These are phyloP conservation scores for Guyanaporus albipodus DNA, from an alignment of 768 basidiomycete species.

Conservation along the genomic window DNA sequence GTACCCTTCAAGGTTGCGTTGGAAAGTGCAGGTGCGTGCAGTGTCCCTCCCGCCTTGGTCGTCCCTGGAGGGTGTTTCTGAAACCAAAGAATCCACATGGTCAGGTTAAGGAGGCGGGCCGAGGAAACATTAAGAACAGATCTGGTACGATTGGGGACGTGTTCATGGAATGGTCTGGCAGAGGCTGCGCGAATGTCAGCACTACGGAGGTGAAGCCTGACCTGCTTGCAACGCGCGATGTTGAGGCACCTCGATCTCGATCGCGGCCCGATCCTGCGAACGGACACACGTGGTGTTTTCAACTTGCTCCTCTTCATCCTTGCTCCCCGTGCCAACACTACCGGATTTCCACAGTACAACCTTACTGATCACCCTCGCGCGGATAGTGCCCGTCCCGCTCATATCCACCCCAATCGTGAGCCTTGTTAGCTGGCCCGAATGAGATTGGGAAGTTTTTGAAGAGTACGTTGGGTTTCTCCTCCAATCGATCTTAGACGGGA, in stretches of 20 bases:
- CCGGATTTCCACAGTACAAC: no score
- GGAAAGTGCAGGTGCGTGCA: slow-evolving; percentile 64
- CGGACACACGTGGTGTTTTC: background rate
- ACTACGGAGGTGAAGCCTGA: slow-evolving; percentile 11
- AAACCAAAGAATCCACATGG: background rate
- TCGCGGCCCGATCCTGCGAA: background rate
- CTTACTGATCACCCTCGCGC: slow-evolving; percentile 70
- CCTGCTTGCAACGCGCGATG: background rate
- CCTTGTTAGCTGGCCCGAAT: slow-evolving; percentile 49
- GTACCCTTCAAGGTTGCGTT: slow-evolving; percentile 67
- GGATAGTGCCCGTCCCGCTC: slow-evolving; percentile 85
- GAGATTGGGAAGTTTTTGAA: slow-evolving; percentile 48
- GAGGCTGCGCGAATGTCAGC: background rate
- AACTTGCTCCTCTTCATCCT: background rate
- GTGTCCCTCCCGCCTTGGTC: slow-evolving; percentile 84
- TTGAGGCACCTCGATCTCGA: background rate
- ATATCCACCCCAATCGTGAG: slow-evolving; percentile 75
- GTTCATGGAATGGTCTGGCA: background rate
- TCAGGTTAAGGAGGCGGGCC: background rate
- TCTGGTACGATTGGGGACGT: slow-evolving; percentile 19
- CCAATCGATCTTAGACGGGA: background rate
- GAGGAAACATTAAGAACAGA: background rate
- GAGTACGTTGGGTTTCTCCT: slow-evolving; percentile 58
- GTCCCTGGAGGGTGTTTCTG: slow-evolving; percentile 92
- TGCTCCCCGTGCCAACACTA: background rate